Evolutionary conservation across 495 filamentous ascomycete species (phyloP).

Genomic region (Penicillium steckii): DNA sequence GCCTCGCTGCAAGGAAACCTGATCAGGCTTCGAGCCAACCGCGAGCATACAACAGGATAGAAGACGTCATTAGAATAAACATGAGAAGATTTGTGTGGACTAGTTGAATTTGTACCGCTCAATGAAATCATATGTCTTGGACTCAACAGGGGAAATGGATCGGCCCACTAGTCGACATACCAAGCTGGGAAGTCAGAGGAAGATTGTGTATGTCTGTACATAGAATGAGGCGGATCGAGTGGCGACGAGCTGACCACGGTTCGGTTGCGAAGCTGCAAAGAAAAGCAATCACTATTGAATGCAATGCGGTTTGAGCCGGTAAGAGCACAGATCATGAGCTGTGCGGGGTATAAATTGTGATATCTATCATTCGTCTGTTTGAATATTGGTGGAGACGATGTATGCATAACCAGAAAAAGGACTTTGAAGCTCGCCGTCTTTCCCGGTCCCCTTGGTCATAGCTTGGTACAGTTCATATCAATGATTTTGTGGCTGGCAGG

Average conservation of each 20-base stretch:
- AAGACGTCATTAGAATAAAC: background rate
- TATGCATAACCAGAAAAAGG: background rate
- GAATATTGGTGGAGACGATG: background rate
- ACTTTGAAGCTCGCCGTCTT: background rate
- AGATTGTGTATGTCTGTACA: no score
- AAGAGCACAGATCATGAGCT: background rate
- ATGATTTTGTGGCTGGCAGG: constrained; percentile 4
- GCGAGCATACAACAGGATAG: background rate
- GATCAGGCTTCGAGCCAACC: background rate
- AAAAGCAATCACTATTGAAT: background rate
- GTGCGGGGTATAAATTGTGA: background rate
- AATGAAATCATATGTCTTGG: background rate
- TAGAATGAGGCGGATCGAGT: background rate
- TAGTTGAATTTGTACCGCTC: background rate
- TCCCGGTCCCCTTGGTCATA: background rate
- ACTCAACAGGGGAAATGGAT: background rate
- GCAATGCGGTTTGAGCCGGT: constrained; percentile 2
- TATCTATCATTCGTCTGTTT: background rate
- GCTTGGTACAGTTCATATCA: background rate
- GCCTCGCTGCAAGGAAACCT: background rate
- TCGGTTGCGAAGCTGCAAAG: background rate
- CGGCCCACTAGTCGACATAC: no score
- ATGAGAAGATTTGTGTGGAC: background rate
- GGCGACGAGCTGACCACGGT: constrained; percentile 11
- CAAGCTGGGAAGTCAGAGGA: no score